Evolutionary conservation across 345 rosid genomes (phyloP), one percentile per base, ranked within the genome.

Genomic region (Populus davidiana): DNA sequence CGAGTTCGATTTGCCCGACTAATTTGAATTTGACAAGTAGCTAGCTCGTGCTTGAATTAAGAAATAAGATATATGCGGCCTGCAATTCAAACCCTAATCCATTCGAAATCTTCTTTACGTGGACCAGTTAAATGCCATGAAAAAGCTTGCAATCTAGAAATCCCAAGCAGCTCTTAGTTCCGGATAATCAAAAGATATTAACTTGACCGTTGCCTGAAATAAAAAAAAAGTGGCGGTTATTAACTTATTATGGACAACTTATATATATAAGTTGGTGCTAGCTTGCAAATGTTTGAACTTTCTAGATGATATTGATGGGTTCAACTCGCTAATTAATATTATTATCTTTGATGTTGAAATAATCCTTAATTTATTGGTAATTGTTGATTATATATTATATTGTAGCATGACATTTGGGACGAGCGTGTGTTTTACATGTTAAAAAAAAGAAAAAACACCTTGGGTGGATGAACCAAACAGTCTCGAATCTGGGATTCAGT

Each of bases 401-500:
- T 25, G 18, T 27, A 79, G 70, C 72, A 78, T 72, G 50, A 8
- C 25, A 59, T 25, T 38, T 36, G 75, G 67, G 9, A 33, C 39
- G 27, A 27, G 27, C 27, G 50, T 44, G 62, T 74, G 27, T 59
- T 5, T 23, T 21, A 59, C 21, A 17, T n/a, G 47, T 38, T 0
- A 27, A 27, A 7, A n/a, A 56, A 63, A 21, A 11, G 8, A 9
- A 43, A 2, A 43, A 11, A 11, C 13, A 65, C 59, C 14, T 47
- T 29, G 70, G 36, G 43, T 8, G 14, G 29, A 44, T 11, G 77
- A 74, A 41, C 25, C 54, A 18, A 44, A 11, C 61, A 18, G 61
- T 36, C 69, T 74, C 69, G 18, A 27, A 39, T 41, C 29, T 41
- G 27, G n/a, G 56, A 36, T 77, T 49, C 81, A 71, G 80, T 23